These are phyloP conservation scores for Zopfochytrium polystomum DNA, from an alignment of 371 early-diverging fungal genomes.

Conservation along the genomic window DNA sequence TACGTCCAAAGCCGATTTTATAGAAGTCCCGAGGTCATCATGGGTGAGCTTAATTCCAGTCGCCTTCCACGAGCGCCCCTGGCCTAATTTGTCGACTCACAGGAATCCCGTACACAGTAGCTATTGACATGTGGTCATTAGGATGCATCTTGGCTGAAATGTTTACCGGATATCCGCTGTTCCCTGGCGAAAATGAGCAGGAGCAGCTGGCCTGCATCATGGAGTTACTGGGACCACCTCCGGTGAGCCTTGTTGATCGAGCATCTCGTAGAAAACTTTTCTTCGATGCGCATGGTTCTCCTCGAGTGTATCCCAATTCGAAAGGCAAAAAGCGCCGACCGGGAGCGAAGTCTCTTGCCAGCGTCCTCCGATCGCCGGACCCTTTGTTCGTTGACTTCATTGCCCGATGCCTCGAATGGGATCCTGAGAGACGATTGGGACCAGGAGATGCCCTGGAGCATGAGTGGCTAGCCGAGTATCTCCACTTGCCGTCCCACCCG, in stretches of 20 bases:
- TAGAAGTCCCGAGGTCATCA: slow-evolving; percentile 94
- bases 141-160: slow-evolving; percentile 99
- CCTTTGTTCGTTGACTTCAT: slow-evolving; percentile 81
- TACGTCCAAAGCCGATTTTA: slow-evolving; percentile 98
- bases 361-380: slow-evolving; percentile 70
- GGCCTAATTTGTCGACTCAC: no score
- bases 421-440: slow-evolving; percentile 84
- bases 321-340: slow-evolving; percentile 86
- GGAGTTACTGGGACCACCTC: slow-evolving; percentile 34
- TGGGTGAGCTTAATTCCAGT: slow-evolving; percentile 53
- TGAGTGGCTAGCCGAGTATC: slow-evolving; percentile 26
- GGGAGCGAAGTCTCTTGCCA: slow-evolving; percentile 67
- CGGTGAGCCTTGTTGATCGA: slow-evolving; percentile 57
- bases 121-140: slow-evolving; percentile 99
- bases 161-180: slow-evolving; percentile 76
- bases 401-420: slow-evolving; percentile 79
- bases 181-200: slow-evolving; percentile 95
- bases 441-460: slow-evolving; percentile 74
- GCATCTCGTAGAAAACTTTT: slow-evolving; percentile 80
- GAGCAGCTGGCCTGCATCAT: slow-evolving; percentile 84
- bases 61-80: neutral
- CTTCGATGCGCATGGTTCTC: slow-evolving; percentile 73
- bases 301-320: slow-evolving; percentile 73
- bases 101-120: slow-evolving; percentile 68
- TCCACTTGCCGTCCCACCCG: neutral